Evolutionary conservation across 2,329 filamentous ascomycete species (phyloP), one percentile per base, ranked within the genome.

Genomic region (Exserohilum turcica): DNA sequence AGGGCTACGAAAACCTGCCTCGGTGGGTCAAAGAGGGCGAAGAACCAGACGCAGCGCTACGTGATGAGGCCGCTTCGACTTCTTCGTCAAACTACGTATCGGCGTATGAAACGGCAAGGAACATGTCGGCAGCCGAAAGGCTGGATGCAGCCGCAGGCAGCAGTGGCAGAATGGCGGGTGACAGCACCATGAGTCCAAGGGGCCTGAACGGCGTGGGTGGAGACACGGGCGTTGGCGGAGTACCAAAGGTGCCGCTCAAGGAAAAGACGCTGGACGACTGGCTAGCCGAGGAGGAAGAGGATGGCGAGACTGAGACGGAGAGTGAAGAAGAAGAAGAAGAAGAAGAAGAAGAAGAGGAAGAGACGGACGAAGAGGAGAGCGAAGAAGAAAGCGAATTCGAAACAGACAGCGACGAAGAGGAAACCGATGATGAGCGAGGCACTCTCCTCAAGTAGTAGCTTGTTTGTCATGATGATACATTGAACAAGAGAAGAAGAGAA

Each of bases 181-280:
- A 68, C 56, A 77, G 76, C 47, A 61, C 65, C 18, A 66, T 75
- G 12, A 63, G 65, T 43, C 71, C 67, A 7, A 75, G 71, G 33
- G 83, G 77, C 64, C 74, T 77, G 12, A 86, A 86, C 66, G 74
- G 84, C 78, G 74, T 76, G 5, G 56, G 59, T 24, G 56, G 53
- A 38, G 49, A 61, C 37, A 29, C 12, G n/a, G 51, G 54, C 21
- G 18, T 52, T n/a, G 52, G 55, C 19, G 48, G 43, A 27, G 61
- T 31, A 13, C 48, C 44, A 29, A 67, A 60, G 45, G 54, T 54
- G 28, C 63, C 51, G 35, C 56, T 58, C 43, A 86, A 86, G 45
- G 85, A 85, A 35, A 96, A 96, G 82, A 91, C 88, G 16, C 77
- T 99, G 57, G 92, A 97, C 77, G 91, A 96, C 72, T 97, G 94